A percentile compares a stretch with the other conserved stretches of the same genome.
phyloP scores from a whole-genome alignment of 495 filamentous ascomycete species.

The Neurospora tetrasperma region DNA sequence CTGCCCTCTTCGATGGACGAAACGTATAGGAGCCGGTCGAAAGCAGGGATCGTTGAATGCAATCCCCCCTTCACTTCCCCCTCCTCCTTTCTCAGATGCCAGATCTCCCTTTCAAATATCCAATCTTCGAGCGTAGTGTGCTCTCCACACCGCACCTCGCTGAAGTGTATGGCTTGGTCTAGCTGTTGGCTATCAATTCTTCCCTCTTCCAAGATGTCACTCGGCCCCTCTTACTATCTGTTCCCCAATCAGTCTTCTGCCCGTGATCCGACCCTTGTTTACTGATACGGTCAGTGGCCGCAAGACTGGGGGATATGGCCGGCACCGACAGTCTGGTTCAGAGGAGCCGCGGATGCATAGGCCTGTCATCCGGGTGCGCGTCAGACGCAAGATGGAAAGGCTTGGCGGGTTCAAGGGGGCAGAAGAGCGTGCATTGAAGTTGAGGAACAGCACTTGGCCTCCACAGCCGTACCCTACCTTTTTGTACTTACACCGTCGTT shows the following conservation, averaged over 20 bases:
- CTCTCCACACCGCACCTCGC: not conserved
- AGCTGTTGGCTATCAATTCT: not conserved
- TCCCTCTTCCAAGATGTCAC: not conserved
- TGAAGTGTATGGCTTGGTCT: not conserved
- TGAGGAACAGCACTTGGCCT: not conserved
- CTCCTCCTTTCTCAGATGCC: not conserved
- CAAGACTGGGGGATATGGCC: not conserved
- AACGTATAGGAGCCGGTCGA: not conserved
- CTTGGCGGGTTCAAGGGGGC: not conserved
- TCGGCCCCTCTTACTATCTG: not conserved
- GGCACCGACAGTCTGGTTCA: not conserved
- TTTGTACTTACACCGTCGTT: not conserved
- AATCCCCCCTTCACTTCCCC: not conserved
- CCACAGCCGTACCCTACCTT: not conserved
- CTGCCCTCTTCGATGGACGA: not conserved
- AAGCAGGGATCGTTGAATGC: not conserved
- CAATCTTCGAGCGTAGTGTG: not conserved
- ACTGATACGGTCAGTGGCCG: not conserved
- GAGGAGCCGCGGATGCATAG: not conserved
- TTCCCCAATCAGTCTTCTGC: not conserved
- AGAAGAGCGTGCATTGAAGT: not conserved
- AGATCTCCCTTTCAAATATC: not conserved
- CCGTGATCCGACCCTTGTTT: not conserved
- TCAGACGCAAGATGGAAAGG: not conserved
- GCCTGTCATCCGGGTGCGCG: not conserved